Base-by-base conservation (phyloP, 208 protist genomes). In the Trypanosoma theileri region DNA sequence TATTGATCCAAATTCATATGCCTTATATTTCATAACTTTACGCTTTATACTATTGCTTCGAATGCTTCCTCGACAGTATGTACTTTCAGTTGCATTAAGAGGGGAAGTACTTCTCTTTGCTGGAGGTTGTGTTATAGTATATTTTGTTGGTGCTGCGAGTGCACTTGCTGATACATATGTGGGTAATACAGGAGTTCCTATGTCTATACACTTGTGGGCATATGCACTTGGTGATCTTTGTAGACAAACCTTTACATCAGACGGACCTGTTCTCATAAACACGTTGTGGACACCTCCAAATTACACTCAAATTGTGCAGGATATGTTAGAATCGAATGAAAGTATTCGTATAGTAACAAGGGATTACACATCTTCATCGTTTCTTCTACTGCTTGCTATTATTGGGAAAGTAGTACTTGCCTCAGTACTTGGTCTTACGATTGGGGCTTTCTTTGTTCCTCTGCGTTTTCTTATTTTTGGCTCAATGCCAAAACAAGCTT, bases 11-110 rank as follows among this genome's bases (percentile, higher is more conserved):
- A 70, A 82, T 9, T 46, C 61, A 24, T 91, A 91, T 66, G 76
- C 87, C 8, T 74, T 79, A 12, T 86, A 69, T 59, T 86, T 93
- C 58, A 74, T 93, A 44, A 85, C 84, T 4, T 31, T 87, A 22
- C 84, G 87, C 40, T 90, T 88, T 60, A 55, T 77, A 12, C 78
- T 93, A 52, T 41, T 93, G 19, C 71, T 93, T 22, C 84, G 82
- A 26, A 56, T 91, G 21, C 68, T 91, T 31, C 80, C 82, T 13
- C 75, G 84, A 7, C 80, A 82, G 69, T 84, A 85, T 69, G 40
- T 84, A 14, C 68, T 91, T 31, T 66, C 72, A 31, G 31, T 93
- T 40, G 57, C 79, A 26, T 16, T 65, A 28, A 63, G 75, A 6
- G 63, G 66, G 1, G 48, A 73, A 0, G 60, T 81, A 0, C 69